Conservation (phyloP, 2,329 filamentous ascomycete species). For the Diplocarpon rosae region DNA sequence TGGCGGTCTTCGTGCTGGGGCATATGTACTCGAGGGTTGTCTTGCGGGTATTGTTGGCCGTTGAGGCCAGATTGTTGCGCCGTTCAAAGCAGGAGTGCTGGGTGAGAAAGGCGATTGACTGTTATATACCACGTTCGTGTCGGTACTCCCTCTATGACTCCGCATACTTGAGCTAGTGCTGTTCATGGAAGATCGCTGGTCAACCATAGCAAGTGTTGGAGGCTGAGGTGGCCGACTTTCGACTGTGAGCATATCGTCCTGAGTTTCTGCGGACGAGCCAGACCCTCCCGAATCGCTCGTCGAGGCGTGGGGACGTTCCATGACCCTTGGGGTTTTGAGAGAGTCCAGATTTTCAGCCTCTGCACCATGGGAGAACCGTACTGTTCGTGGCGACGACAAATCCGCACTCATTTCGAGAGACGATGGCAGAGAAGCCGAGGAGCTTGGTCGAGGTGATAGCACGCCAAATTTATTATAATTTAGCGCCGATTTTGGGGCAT, state of each 20-base stretch:
- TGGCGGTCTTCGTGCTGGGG: constrained; percentile 47
- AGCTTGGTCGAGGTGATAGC: constrained; percentile 9
- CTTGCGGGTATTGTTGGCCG: constrained; percentile 58
- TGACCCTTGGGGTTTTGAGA: constrained; percentile 28
- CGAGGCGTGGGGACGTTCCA: constrained; percentile 24
- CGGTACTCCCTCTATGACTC: constrained; percentile 33
- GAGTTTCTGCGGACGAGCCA: constrained; percentile 31
- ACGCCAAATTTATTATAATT: constrained; percentile 1
- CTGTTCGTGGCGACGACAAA: constrained; percentile 38
- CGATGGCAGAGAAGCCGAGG: not conserved
- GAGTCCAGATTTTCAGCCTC: constrained; percentile 36
- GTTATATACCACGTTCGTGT: constrained; percentile 16
- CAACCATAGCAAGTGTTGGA: constrained; percentile 17
- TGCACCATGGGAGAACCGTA: constrained; percentile 44
- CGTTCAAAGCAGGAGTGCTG: constrained; percentile 31
- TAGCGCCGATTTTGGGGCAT: not conserved
- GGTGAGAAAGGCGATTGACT: constrained; percentile 16
- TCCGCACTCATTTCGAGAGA: constrained; percentile 30
- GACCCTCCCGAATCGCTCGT: constrained; percentile 39
- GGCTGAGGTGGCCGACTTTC: constrained; percentile 11
- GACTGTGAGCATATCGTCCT: constrained; percentile 12
- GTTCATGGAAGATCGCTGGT: constrained; percentile 19
- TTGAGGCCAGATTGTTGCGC: constrained; percentile 43
- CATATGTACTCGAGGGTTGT: constrained; percentile 72
- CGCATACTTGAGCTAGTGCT: constrained; percentile 27